Conservation (phyloP, 305 asterid species). For the Fraxinus dipetala region DNA sequence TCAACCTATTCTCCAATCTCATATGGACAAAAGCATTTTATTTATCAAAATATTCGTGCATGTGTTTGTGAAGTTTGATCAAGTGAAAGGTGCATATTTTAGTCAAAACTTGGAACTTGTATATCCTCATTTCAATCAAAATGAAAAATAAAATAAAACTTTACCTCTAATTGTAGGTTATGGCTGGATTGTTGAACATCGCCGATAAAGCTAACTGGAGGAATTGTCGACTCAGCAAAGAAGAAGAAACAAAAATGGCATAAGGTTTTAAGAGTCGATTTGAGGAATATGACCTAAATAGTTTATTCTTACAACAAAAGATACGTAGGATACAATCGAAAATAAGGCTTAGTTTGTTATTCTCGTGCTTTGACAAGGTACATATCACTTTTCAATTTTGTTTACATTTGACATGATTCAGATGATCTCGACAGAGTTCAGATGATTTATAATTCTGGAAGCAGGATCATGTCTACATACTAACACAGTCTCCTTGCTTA, state of each 20-base stretch:
- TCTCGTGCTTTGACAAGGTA: not conserved
- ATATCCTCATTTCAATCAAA: not conserved
- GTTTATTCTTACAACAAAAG: constrained; percentile 35
- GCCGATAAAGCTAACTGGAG: constrained; percentile 96
- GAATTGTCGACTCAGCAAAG: constrained; percentile 72
- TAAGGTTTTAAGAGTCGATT: constrained; percentile 61
- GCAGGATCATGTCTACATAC: not conserved
- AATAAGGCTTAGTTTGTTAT: not conserved
- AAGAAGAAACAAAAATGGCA: constrained; percentile 77
- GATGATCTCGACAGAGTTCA: too few species aligned
- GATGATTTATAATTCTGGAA: not conserved
- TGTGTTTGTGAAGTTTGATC: not conserved
- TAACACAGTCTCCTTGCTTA: too few species aligned
- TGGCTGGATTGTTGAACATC: constrained; percentile 85
- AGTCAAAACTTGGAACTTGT: not conserved
- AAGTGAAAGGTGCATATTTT: not conserved
- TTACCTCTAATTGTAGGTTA: constrained; percentile 45
- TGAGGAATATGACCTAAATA: constrained; percentile 60
- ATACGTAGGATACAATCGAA: not conserved
- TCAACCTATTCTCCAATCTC: not conserved
- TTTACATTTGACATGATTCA: not conserved
- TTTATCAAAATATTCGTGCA: not conserved
- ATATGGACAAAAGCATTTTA: not conserved
- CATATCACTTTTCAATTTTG: not conserved
- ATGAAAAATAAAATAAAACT: not conserved